Base-by-base conservation (phyloP, 192 early-diverging fungal species). In the Mortierella claussenii region DNA sequence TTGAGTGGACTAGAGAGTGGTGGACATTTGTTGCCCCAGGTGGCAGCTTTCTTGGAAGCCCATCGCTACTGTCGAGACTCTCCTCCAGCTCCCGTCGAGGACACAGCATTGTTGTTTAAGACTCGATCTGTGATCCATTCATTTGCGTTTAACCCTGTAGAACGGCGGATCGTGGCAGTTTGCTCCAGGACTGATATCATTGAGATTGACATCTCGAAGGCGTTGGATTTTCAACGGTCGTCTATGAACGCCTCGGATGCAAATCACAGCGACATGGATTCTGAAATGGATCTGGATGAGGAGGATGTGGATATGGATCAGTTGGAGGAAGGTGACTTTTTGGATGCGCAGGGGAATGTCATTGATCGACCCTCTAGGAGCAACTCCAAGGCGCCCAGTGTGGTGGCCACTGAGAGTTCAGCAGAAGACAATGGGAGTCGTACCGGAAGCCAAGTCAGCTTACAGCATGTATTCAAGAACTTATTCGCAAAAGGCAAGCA, bases 201-300 rank as follows among this genome's bases (percentile, higher is more conserved):
- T 24, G 93, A 95, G 78, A 79, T 95, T 60, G 91, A 95, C 57
- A 50, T 91, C 10, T 82, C 78, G 12, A 78, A 79, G 45, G 83
- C 85, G 3, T 52, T 75, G 31, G 57, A 73, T 17, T 83, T 74
- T 33, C 73, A 47, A 27, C 50, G 59, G 20, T 47, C 58, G 15
- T n/a, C n/a, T n/a, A 47, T 76, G 20, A 34, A 30, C 20, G 32
- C 18, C 21, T 31, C 51, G 5, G 73, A 76, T 15, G 44, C 58
- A n/a, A 52, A 67, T 1, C 64, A 76, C 0, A 76, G 73, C 34
- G 73, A 76, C 30, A 76, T 76, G 59, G 73, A 76, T 15, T 76
- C 73, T 13, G 73, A 67, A 17, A 76, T 76, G 63, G 73, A 76
- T 21, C 23, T 67, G 5, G 73, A 76, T 20, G 58, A 67, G 7